phyloP scores from a whole-genome alignment of 306 rosid genomes.

The Vigna angularis region DNA sequence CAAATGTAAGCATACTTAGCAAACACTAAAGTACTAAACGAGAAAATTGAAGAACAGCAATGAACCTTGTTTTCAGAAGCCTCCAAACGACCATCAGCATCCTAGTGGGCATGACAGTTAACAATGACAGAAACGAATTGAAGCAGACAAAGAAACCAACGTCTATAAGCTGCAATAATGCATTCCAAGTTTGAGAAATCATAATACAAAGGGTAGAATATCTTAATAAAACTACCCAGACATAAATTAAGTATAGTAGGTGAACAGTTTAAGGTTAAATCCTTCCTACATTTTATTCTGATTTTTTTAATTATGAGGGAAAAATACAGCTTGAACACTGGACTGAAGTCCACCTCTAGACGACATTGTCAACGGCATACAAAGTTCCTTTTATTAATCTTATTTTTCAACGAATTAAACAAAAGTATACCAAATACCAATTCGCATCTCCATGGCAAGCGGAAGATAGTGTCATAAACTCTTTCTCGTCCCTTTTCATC shows the following conservation, averaged over 20 bases:
- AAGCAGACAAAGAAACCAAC: slow-evolving; percentile 96
- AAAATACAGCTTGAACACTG: slow-evolving; percentile 20
- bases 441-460: slow-evolving; percentile 99
- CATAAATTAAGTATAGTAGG: slow-evolving; percentile 20
- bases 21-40: slow-evolving; percentile 19
- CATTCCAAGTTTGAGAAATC: slow-evolving; percentile 39
- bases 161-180: slow-evolving; percentile 84
- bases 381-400: slow-evolving; percentile 9
- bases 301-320: slow-evolving; percentile 4
- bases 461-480: slow-evolving; percentile 95
- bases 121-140: slow-evolving; percentile 84
- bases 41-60: slow-evolving; percentile 34
- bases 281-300: slow-evolving; percentile 15
- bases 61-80: slow-evolving; percentile 76
- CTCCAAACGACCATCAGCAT: slow-evolving; percentile 68
- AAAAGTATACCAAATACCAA: slow-evolving; percentile 64
- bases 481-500: slow-evolving; percentile 92
- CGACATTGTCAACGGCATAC: slow-evolving; percentile 39
- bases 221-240: slow-evolving; percentile 23
- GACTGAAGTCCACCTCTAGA: slow-evolving; percentile 10
- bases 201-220: slow-evolving; percentile 28
- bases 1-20: not conserved
- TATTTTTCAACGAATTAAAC: slow-evolving; percentile 29
- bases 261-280: slow-evolving; percentile 1
- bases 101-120: slow-evolving; percentile 91